Percentiles rank a stretch among this genome's conserved stretches.
Evolutionary conservation across 805 yeast genomes (phyloP).

Genomic region (Myxozyma neglecta): DNA sequence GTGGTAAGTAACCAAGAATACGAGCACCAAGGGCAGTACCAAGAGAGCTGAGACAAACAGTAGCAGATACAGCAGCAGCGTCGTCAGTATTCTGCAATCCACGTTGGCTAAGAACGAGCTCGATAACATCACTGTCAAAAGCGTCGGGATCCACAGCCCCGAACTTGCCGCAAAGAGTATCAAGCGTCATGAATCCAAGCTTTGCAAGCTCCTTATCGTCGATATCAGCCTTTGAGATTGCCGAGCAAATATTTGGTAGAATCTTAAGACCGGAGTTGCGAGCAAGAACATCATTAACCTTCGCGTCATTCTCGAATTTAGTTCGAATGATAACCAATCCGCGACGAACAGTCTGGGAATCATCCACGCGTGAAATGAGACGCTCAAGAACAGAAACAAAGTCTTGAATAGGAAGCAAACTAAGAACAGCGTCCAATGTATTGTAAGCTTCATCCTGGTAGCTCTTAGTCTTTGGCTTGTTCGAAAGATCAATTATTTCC

Average conservation of each 20-base stretch:
- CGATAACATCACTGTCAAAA: slow-evolving; percentile 50
- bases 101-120: slow-evolving; percentile 49
- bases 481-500: slow-evolving; percentile 9
- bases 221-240: slow-evolving; percentile 11
- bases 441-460: slow-evolving; percentile 50
- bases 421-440: slow-evolving; percentile 61
- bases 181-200: slow-evolving; percentile 66
- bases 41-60: slow-evolving; percentile 62
- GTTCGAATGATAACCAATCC: slow-evolving; percentile 15
- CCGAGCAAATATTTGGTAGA: slow-evolving; percentile 23
- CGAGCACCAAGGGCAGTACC: slow-evolving; percentile 80
- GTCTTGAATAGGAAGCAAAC: slow-evolving; percentile 70
- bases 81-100: slow-evolving; percentile 58
- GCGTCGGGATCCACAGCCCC: slow-evolving; percentile 48
- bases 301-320: slow-evolving; percentile 25
- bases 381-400: slow-evolving; percentile 64
- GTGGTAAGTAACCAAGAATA: slow-evolving; percentile 79
- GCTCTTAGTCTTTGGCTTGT: slow-evolving; percentile 1
- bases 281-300: slow-evolving; percentile 38
- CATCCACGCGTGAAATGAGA: slow-evolving; percentile 36
- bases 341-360: slow-evolving; percentile 16
- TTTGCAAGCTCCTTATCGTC: slow-evolving; percentile 54
- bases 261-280: slow-evolving; percentile 50
- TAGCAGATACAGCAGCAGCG: slow-evolving; percentile 70
- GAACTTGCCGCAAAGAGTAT: slow-evolving; percentile 63